These are phyloP conservation scores for Dryas octopetala DNA, from an alignment of 306 rosid genomes.

Conservation along the genomic window DNA sequence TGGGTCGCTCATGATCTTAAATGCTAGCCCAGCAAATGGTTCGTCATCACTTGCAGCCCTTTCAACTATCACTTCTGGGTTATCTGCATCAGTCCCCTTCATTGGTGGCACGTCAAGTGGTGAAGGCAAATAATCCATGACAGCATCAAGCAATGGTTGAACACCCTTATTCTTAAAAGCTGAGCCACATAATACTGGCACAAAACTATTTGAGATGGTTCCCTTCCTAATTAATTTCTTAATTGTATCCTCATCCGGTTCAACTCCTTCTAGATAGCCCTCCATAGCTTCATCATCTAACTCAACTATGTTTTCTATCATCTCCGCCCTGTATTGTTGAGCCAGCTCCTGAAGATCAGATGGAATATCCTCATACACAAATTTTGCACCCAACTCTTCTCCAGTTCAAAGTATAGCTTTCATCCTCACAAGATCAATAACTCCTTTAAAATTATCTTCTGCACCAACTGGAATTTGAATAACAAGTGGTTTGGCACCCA, in stretches of 20 bases:
- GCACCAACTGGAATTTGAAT: conserved; percentile 86
- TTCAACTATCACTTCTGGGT: conserved; percentile 69
- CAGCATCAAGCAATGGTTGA: conserved; percentile 93
- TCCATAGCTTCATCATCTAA: conserved; percentile 88
- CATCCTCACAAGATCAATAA: conserved; percentile 87
- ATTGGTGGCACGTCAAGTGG: conserved; percentile 87
- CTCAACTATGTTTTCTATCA: conserved; percentile 81
- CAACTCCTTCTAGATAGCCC: conserved; percentile 82
- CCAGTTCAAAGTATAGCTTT: conserved; percentile 94
- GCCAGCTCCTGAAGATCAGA: conserved; percentile 69
- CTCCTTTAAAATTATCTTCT: conserved; percentile 82
- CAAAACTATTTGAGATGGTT: conserved; percentile 62
- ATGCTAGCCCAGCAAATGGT: conserved; percentile 93
- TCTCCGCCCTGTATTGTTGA: conserved; percentile 59
- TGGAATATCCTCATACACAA: conserved; percentile 71
- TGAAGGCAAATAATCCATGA: conserved; percentile 91
- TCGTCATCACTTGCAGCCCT: conserved; percentile 76
- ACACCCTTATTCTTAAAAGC: conserved; percentile 99
- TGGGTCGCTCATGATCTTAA: conserved; percentile 97
- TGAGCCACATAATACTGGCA: conserved; percentile 93
- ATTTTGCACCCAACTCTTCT: conserved; percentile 94
- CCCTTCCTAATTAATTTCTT: conserved; percentile 79
- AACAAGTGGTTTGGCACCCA: conserved; percentile 96
- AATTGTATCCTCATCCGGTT: conserved; percentile 76
- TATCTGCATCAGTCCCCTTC: conserved; percentile 91